A percentile compares a stretch with the other conserved stretches of the same genome.
Conservation (phyloP, 148 eudicot genomes). For the Rhododendron griersonianum region DNA sequence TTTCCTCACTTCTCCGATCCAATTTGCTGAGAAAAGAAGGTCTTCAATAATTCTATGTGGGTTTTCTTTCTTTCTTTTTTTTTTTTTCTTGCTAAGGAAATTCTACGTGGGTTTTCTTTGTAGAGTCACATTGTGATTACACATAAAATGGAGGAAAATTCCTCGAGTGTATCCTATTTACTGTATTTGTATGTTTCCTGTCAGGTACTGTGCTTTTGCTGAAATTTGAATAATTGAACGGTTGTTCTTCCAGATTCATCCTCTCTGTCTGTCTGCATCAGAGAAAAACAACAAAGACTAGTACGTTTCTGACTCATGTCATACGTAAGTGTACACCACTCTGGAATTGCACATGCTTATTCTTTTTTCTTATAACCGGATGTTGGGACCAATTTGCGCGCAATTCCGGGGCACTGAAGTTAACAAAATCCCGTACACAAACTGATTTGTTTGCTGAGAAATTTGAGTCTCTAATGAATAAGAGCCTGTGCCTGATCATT, state of each 20-base stretch:
- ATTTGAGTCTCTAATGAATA: background rate
- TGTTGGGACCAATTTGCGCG: background rate
- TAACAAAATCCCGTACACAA: background rate
- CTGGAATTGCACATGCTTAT: background rate
- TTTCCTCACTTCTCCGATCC: background rate
- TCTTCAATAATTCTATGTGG: slow-evolving; percentile 2
- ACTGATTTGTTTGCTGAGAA: background rate
- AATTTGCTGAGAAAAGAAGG: background rate
- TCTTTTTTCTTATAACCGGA: background rate
- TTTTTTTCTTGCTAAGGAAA: background rate
- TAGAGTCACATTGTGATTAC: background rate
- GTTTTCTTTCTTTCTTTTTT: background rate
- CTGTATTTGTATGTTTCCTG: background rate
- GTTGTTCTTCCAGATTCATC: background rate
- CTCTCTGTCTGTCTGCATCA: background rate
- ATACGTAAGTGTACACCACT: background rate
- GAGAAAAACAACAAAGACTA: background rate
- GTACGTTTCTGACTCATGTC: background rate
- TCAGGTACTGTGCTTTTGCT: background rate
- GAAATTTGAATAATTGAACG: background rate
- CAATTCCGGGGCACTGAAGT: background rate
- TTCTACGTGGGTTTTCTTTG: slow-evolving; percentile 1
- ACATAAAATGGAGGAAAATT: background rate
- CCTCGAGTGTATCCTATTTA: background rate
- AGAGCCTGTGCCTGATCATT: background rate